A percentile compares a stretch with the other conserved stretches of the same genome.
phyloP scores from a whole-genome alignment of 2,329 filamentous ascomycete genomes.

The Fusarium sp. region DNA sequence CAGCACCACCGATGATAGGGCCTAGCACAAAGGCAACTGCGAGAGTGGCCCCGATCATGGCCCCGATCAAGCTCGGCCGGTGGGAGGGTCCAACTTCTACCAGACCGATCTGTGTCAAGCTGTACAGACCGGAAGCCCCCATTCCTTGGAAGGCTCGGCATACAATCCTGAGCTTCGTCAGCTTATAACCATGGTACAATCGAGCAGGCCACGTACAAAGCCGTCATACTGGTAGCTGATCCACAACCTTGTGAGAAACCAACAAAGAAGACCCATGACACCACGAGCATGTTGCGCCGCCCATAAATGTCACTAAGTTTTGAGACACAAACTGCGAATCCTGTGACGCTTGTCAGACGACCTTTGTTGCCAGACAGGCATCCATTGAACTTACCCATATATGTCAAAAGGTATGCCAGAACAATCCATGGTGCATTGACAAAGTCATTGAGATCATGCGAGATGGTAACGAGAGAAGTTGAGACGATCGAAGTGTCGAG shows the following conservation, averaged over 20 bases:
- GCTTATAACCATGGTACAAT: constrained; percentile 7
- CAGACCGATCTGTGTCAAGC: constrained; percentile 66
- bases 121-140: constrained; percentile 71
- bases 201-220: constrained; percentile 54
- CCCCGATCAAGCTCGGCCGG: constrained; percentile 64
- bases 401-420: constrained; percentile 66
- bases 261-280: constrained; percentile 66
- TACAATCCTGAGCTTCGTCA: constrained; percentile 58
- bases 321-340: constrained; percentile 68
- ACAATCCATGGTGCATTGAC: constrained; percentile 65
- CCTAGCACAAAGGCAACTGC: constrained; percentile 69
- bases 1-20: constrained; percentile 66
- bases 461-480: constrained; percentile 67
- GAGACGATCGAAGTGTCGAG: constrained; percentile 69
- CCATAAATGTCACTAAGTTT: constrained; percentile 70
- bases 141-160: constrained; percentile 70
- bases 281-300: constrained; percentile 59
- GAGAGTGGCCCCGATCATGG: constrained; percentile 65
- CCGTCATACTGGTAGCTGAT: constrained; percentile 59
- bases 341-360: constrained; percentile 44
- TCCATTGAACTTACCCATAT: constrained; percentile 57
- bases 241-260: constrained; percentile 66
- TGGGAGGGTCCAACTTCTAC: constrained; percentile 66
- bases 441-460: constrained; percentile 62
- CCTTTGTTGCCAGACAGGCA: not conserved